Percentiles rank a stretch among this genome's conserved stretches.
phyloP scores from a whole-genome alignment of 1,139 yeast species.

The Protomyces gravidus region DNA sequence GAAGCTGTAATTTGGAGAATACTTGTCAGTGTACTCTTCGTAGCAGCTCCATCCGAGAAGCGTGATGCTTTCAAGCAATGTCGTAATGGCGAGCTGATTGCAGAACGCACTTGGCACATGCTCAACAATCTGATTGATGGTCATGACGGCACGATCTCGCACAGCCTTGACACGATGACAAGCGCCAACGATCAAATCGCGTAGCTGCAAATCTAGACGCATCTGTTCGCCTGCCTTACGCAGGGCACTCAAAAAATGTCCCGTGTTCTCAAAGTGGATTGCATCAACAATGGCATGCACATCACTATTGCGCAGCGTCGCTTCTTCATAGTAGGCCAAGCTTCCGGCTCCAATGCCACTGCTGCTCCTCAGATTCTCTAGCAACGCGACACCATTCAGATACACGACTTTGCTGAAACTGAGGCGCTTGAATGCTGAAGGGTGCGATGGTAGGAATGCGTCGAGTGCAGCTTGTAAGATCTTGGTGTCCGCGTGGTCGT shows the following conservation, averaged over 20 bases:
- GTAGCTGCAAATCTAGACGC: conserved; percentile 59
- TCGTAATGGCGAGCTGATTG: conserved; percentile 65
- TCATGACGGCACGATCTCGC: conserved; percentile 75
- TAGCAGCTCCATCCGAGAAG: conserved; percentile 72
- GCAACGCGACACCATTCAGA: conserved; percentile 70
- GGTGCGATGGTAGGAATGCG: conserved; percentile 15
- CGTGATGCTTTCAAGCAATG: conserved; percentile 74
- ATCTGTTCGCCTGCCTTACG: conserved; percentile 28
- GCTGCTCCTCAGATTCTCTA: conserved; percentile 73
- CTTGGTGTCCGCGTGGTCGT: conserved; percentile 73
- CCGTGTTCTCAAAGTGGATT: conserved; percentile 58
- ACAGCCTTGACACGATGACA: conserved; percentile 73
- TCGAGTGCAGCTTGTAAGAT: conserved; percentile 38
- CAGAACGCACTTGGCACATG: conserved; percentile 79
- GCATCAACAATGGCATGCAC: conserved; percentile 66
- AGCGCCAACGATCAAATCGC: conserved; percentile 61
- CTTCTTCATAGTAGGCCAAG: conserved; percentile 77
- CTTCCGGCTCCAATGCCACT: conserved; percentile 76
- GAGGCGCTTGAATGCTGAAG: conserved; percentile 47
- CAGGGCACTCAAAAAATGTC: conserved; percentile 48
- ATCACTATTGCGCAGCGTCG: conserved; percentile 67
- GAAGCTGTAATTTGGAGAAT: conserved; percentile 73
- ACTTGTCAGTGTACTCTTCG: conserved; percentile 83
- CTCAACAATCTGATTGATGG: conserved; percentile 65
- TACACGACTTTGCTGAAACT: conserved; percentile 84